A percentile compares a stretch with the other conserved stretches of the same genome.
These are phyloP conservation scores for Xylariales sp. DNA, from an alignment of 2,329 filamentous ascomycete genomes.

Conservation along the genomic window DNA sequence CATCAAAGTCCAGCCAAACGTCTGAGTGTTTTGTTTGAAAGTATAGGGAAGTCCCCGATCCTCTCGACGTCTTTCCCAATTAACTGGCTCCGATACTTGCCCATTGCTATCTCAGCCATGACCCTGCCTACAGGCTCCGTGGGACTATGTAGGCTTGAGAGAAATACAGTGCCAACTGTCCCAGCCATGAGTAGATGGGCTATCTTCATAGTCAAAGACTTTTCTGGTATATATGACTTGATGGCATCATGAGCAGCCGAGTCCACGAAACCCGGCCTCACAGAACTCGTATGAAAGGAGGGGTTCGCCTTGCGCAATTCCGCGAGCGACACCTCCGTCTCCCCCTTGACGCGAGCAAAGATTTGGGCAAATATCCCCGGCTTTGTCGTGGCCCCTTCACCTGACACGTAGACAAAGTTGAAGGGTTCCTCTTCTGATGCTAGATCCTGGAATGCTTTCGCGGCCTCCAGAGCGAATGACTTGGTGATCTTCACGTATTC, in stretches of 20 bases:
- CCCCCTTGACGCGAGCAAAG: slow-evolving; percentile 63
- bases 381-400: slow-evolving; percentile 52
- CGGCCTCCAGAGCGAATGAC: slow-evolving; percentile 60
- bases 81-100: neutral
- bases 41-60: neutral
- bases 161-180: slow-evolving; percentile 9
- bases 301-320: slow-evolving; percentile 40
- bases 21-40: neutral
- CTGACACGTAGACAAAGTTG: slow-evolving; percentile 69
- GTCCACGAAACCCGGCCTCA: slow-evolving; percentile 42
- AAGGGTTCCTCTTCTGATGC: slow-evolving; percentile 43
- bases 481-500: slow-evolving; percentile 66
- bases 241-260: slow-evolving; percentile 34
- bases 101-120: slow-evolving; percentile 36
- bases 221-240: slow-evolving; percentile 34
- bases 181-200: slow-evolving; percentile 21
- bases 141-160: slow-evolving; percentile 29
- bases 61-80: neutral
- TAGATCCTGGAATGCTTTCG: slow-evolving; percentile 47
- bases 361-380: slow-evolving; percentile 52
- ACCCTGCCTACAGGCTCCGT: slow-evolving; percentile 40
- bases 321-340: slow-evolving; percentile 56
- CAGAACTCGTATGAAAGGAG: slow-evolving; percentile 47
- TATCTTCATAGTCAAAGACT: slow-evolving; percentile 14
- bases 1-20: neutral